Conservation (phyloP, 1,284 basidiomycete species). For the Moesziomyces parantarcticus region DNA sequence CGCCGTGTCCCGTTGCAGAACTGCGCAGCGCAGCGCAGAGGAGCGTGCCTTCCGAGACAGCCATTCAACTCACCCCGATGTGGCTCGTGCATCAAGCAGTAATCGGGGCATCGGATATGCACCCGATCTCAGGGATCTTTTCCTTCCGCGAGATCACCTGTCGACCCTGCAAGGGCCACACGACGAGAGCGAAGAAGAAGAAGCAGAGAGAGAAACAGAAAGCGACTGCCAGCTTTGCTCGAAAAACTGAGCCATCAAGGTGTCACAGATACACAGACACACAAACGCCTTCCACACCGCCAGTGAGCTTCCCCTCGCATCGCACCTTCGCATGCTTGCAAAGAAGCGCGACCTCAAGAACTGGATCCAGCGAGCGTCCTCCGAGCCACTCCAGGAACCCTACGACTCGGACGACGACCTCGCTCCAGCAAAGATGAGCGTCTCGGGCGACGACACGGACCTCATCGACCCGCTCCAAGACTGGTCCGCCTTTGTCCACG, state of each 20-base stretch:
- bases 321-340: slow-evolving; percentile 33
- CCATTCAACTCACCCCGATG: no score
- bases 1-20: no score
- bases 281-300: neutral
- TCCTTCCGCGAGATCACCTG: neutral
- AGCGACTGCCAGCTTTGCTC: no score
- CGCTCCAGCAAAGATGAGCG: slow-evolving; percentile 48
- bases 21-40: no score
- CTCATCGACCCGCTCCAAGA: slow-evolving; percentile 35
- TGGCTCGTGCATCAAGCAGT: no score
- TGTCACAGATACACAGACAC: no score
- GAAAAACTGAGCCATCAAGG: no score
- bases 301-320: neutral
- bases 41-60: no score
- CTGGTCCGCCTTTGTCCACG: slow-evolving; percentile 52
- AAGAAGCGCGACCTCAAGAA: slow-evolving; percentile 50
- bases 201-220: no score
- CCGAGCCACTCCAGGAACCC: slow-evolving; percentile 42
- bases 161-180: neutral
- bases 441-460: slow-evolving; percentile 26
- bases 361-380: slow-evolving; percentile 40
- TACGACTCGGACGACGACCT: slow-evolving; percentile 64
- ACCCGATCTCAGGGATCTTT: neutral
- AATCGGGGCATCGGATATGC: neutral
- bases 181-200: neutral